phyloP scores from a whole-genome alignment of 345 rosid genomes.

The Viola odorata region DNA sequence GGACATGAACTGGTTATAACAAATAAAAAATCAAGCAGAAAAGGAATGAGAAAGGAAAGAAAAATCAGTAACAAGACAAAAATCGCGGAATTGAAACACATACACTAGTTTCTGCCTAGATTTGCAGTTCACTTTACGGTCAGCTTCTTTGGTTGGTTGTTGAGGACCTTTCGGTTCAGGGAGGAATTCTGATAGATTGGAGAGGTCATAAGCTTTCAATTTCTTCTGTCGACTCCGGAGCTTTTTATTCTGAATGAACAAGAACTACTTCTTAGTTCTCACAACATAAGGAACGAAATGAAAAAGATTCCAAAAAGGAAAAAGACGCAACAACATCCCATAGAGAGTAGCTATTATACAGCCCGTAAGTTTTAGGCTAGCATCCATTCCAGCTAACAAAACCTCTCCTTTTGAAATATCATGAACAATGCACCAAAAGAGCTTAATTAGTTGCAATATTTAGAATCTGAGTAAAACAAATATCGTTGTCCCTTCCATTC shows the following conservation, averaged over 20 bases:
- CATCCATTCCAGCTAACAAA: no score
- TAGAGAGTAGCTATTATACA: no score
- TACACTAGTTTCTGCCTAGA: constrained; percentile 61
- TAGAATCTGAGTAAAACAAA: no score
- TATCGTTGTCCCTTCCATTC: no score
- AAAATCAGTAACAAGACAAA: neutral
- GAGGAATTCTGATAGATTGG: constrained; percentile 68
- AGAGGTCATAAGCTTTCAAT: constrained; percentile 64
- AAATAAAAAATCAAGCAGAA: neutral
- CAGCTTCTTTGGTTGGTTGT: constrained; percentile 28
- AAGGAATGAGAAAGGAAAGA: neutral
- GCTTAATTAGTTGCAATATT: no score
- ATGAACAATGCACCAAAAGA: no score
- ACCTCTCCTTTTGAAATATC: no score
- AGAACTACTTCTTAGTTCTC: neutral
- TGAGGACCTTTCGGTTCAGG: constrained; percentile 49
- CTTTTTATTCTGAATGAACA: constrained; percentile 45
- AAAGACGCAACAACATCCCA: neutral
- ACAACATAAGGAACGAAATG: neutral
- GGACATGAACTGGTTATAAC: constrained; percentile 7
- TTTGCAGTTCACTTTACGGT: constrained; percentile 67
- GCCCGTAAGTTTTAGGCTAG: no score
- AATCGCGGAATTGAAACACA: constrained; percentile 11
- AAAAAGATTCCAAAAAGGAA: neutral
- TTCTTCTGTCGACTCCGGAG: constrained; percentile 54